Evolutionary conservation across 306 rosid species (phyloP).

Genomic region (Cajanus cajan): DNA sequence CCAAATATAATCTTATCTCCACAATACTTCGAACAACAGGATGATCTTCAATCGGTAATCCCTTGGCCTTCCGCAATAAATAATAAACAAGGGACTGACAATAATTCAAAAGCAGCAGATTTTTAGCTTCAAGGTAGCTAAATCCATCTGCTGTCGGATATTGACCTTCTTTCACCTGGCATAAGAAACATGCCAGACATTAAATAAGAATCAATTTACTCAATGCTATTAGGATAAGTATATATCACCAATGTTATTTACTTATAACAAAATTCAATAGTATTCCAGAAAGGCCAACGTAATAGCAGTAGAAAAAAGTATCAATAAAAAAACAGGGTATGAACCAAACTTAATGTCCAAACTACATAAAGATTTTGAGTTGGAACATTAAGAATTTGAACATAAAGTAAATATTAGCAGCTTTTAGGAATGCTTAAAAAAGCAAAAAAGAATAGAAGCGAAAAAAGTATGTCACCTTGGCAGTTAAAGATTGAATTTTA

Average conservation of each 20-base stretch:
- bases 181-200: constrained; percentile 5
- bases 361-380: neutral
- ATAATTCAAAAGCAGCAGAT: constrained; percentile 73
- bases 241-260: neutral
- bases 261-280: neutral
- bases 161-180: constrained; percentile 64
- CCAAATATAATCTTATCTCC: constrained; percentile 77
- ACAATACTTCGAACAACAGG: constrained; percentile 71
- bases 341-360: neutral
- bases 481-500: constrained; percentile 69
- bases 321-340: neutral
- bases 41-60: constrained; percentile 71
- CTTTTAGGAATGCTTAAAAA: too few species aligned
- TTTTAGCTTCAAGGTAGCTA: constrained; percentile 86
- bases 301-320: neutral
- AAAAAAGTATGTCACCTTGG: constrained; percentile 48
- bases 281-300: neutral
- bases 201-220: neutral
- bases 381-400: neutral
- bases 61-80: constrained; percentile 75
- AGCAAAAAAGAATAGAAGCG: neutral
- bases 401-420: neutral
- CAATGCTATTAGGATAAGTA: neutral
- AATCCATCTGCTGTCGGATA: constrained; percentile 73
- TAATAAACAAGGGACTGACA: constrained; percentile 87